phyloP scores from a whole-genome alignment of 2,329 filamentous ascomycete species.

The Scleromitrula shiraiana region DNA sequence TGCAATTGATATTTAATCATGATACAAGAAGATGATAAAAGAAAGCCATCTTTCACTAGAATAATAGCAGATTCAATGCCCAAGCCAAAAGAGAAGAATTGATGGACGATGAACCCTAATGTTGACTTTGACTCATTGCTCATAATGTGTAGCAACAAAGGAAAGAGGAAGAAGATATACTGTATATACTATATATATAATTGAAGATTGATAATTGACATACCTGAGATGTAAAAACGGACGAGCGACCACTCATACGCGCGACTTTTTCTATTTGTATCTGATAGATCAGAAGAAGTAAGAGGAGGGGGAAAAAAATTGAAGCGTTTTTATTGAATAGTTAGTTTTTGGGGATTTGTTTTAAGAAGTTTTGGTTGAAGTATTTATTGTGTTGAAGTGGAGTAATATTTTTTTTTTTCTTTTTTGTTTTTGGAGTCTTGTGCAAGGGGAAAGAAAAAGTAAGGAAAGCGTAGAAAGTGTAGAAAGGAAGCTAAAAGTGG shows the following conservation, averaged over 20 bases:
- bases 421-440: no score
- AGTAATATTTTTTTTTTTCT: neutral
- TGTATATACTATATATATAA: no score
- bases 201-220: no score
- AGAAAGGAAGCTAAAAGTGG: no score
- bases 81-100: neutral
- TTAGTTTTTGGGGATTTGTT: no score
- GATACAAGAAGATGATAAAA: neutral
- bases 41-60: neutral
- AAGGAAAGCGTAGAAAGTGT: no score
- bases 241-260: slow-evolving; percentile 80
- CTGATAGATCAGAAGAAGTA: slow-evolving; percentile 1
- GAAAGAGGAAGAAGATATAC: slow-evolving; percentile 17
- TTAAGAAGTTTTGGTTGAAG: neutral
- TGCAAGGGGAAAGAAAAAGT: no score
- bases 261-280: slow-evolving; percentile 34
- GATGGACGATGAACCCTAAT: neutral
- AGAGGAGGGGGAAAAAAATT: neutral
- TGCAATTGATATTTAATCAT: no score
- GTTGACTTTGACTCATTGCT: neutral
- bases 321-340: neutral
- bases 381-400: neutral
- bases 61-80: slow-evolving; percentile 2
- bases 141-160: no score
- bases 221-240: slow-evolving; percentile 84